Evolutionary conservation across 2,329 filamentous ascomycete genomes (phyloP), one percentile per base, ranked within the genome.

Genomic region (Aspergillus sp.): DNA sequence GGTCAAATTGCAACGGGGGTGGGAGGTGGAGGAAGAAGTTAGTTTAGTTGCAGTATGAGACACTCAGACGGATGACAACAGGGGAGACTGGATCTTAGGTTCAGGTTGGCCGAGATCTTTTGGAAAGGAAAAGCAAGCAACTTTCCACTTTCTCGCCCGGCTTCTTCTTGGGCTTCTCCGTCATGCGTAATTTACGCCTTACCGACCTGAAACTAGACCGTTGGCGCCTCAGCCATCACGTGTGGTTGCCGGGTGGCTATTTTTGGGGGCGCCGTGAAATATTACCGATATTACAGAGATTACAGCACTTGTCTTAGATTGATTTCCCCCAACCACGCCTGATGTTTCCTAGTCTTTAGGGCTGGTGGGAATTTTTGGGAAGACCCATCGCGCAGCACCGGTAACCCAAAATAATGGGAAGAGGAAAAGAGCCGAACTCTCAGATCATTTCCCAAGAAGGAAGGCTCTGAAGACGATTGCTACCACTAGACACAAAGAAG

Each of bases 221-320:
- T 61, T 56, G 60, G 59, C 55, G 62, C 63, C 65, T 63, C 61
- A 62, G 57, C 62, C 63, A 36, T 69, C 64, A 66, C 62, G 61
- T 65, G 64, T 60, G 52, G 57, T 51, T 57, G 60, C 49, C 47
- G 54, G 41, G 45, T 51, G 25, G 51, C 65, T 68, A 67, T 66
- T 68, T 67, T 67, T 67, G 64, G 63, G 55, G 43, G 56, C 50
- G 25, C 43, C 53, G 58, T 63, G 55, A 60, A 63, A 63, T 47
- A 59, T 63, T 66, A 63, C 60, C 28, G 28, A 30, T 30, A 30
- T 30, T 30, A 30, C 28, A 30, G 12, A 4, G 1, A 41, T 25
- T 50, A 50, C 47, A 12, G 47, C 25, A 28, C 13, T 50, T 39
- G 57, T 55, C 53, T 55, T 55, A 55, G 53, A 55, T 55, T 55